These are phyloP conservation scores for Passiflora organensis DNA, from an alignment of 345 rosid genomes.

Conservation along the genomic window DNA sequence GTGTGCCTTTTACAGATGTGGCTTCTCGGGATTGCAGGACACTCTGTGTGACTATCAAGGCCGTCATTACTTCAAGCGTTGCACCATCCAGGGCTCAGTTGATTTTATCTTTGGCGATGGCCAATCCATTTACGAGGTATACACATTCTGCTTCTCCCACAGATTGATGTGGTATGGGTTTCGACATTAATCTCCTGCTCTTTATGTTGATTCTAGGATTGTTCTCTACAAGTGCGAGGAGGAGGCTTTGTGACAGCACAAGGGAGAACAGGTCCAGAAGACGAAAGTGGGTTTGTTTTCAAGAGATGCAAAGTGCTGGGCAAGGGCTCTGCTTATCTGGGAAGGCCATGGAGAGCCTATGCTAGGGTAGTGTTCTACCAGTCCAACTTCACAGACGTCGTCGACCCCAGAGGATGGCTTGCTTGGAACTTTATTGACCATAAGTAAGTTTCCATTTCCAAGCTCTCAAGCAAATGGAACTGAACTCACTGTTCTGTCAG, in stretches of 20 bases:
- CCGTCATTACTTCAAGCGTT: slow-evolving; percentile 55
- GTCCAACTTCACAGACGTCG: slow-evolving; percentile 22
- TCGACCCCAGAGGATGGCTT: slow-evolving; percentile 43
- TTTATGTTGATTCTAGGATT: slow-evolving; percentile 40
- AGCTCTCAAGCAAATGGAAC: too few relatives aligned
- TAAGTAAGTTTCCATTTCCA: slow-evolving; percentile 32
- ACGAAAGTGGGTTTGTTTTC: slow-evolving; percentile 51
- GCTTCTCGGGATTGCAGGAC: slow-evolving; percentile 69
- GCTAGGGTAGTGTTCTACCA: slow-evolving; percentile 48
- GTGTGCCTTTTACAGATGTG: slow-evolving; percentile 46
- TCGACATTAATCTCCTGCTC: too few relatives aligned
- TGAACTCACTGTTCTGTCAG: too few relatives aligned
- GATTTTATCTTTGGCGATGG: slow-evolving; percentile 84
- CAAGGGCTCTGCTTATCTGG: slow-evolving; percentile 28
- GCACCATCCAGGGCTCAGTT: slow-evolving; percentile 70
- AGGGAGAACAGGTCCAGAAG: slow-evolving; percentile 34
- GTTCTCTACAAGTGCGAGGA: slow-evolving; percentile 46
- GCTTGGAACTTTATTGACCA: slow-evolving; percentile 33
- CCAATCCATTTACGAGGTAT: slow-evolving; percentile 73
- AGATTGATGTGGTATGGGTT: too few relatives aligned
- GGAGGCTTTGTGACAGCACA: slow-evolving; percentile 60
- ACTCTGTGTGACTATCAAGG: slow-evolving; percentile 74
- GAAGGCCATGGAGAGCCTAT: slow-evolving; percentile 56
- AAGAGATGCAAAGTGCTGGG: slow-evolving; percentile 42
- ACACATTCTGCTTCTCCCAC: too few relatives aligned